A percentile compares a stretch with the other conserved stretches of the same genome.
Conservation (phyloP, 1,139 yeast genomes). For the Yamadazyma dushanensis region DNA sequence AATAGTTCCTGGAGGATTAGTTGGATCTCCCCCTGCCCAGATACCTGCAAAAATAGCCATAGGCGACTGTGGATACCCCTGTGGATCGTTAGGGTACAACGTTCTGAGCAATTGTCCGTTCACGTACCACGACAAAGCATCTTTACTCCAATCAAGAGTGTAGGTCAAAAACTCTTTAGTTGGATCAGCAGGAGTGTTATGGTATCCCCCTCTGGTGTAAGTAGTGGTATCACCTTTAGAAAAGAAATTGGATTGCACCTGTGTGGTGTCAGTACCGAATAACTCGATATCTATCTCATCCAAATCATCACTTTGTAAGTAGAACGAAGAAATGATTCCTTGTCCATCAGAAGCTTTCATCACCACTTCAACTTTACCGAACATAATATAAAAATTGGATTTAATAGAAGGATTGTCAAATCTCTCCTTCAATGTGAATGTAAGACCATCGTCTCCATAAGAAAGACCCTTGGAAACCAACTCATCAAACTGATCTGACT, state of each 20-base stretch:
- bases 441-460: constrained; percentile 48
- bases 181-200: constrained; percentile 51
- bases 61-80: constrained; percentile 79
- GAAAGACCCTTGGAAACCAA: constrained; percentile 26
- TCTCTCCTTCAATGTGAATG: constrained; percentile 56
- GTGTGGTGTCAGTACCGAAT: constrained; percentile 71
- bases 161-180: constrained; percentile 63
- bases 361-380: constrained; percentile 75
- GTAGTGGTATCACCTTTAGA: constrained; percentile 75
- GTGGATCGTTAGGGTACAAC: constrained; percentile 47
- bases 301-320: constrained; percentile 78
- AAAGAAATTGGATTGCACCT: constrained; percentile 80
- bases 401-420: constrained; percentile 75
- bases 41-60: constrained; percentile 68
- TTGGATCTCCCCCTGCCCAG: constrained; percentile 84
- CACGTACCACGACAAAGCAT: constrained; percentile 57
- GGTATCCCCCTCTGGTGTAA: constrained; percentile 80
- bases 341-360: constrained; percentile 71
- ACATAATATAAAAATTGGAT: constrained; percentile 82
- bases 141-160: constrained; percentile 78
- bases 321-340: constrained; percentile 79
- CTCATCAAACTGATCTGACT: constrained; percentile 41
- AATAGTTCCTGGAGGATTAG: constrained; percentile 66
- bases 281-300: constrained; percentile 89
- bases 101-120: constrained; percentile 65